phyloP scores from a whole-genome alignment of 208 protist genomes.

The Leishmania tarentolae region DNA sequence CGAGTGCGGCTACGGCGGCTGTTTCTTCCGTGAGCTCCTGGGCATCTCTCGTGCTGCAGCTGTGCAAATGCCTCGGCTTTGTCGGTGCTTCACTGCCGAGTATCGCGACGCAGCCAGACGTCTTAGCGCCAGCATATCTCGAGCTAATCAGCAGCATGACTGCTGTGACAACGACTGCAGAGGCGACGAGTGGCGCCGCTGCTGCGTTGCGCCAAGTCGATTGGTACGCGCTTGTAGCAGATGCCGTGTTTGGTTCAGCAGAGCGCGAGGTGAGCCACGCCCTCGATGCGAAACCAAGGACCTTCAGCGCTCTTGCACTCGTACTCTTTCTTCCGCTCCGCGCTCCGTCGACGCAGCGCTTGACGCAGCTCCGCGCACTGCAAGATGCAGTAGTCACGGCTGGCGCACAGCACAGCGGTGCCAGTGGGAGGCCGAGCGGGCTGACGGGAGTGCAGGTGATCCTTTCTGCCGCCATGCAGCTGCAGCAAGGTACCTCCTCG shows the following conservation, averaged over 20 bases:
- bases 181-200: conserved; percentile 1
- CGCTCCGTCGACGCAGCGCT: conserved; percentile 36
- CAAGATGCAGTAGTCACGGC: conserved; percentile 44
- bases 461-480: conserved; percentile 36
- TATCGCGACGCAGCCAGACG: conserved; percentile 17
- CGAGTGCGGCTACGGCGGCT: neutral
- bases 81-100: conserved; percentile 33
- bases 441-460: conserved; percentile 25
- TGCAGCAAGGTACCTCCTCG: conserved; percentile 9
- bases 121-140: conserved; percentile 35
- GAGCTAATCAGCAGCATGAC: conserved; percentile 21
- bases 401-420: neutral
- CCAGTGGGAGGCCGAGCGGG: neutral
- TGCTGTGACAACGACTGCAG: neutral
- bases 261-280: neutral
- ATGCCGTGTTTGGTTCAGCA: conserved; percentile 36
- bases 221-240: conserved; percentile 54
- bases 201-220: conserved; percentile 30
- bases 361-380: conserved; percentile 43
- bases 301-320: conserved; percentile 28
- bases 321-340: conserved; percentile 56
- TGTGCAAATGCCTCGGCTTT: conserved; percentile 39
- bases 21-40: neutral
- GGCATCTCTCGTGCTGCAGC: conserved; percentile 8
- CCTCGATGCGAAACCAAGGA: neutral